Percentiles rank a stretch among this genome's conserved stretches.
Conservation (phyloP, 2,329 filamentous ascomycete species). For the Monosporascus sp. region DNA sequence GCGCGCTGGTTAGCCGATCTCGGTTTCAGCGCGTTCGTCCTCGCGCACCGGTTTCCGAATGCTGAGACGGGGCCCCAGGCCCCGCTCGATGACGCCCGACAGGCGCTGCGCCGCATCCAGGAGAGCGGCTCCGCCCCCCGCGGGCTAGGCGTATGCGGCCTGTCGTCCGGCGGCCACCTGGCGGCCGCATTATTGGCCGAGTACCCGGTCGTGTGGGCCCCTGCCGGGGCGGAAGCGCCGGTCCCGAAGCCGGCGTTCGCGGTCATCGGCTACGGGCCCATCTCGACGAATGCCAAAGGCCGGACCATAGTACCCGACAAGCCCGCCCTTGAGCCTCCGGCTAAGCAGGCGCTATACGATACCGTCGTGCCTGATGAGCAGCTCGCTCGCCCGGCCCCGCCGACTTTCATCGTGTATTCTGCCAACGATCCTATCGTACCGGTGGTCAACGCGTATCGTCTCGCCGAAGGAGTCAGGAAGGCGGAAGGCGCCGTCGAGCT, state of each 20-base stretch:
- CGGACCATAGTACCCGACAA: slow-evolving; percentile 14
- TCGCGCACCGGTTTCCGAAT: slow-evolving; percentile 17
- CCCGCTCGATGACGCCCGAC: slow-evolving; percentile 15
- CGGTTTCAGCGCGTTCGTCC: slow-evolving; percentile 16
- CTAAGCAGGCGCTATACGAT: slow-evolving; percentile 17
- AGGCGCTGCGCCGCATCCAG: slow-evolving; percentile 12
- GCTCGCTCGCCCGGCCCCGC: slow-evolving; percentile 9
- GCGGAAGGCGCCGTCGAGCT: slow-evolving; percentile 12
- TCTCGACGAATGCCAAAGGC: slow-evolving; percentile 16
- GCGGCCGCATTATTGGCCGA: slow-evolving; percentile 14
- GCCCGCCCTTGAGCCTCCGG: slow-evolving; percentile 15
- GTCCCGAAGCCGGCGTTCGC: slow-evolving; percentile 11
- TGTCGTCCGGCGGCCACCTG: slow-evolving; percentile 18
- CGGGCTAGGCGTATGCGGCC: slow-evolving; percentile 11
- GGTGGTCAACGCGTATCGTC: slow-evolving; percentile 15
- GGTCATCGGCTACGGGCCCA: slow-evolving; percentile 19
- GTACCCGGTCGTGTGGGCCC: slow-evolving; percentile 12
- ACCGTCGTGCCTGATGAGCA: slow-evolving; percentile 15
- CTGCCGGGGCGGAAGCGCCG: background rate
- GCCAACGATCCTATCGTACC: slow-evolving; percentile 14
- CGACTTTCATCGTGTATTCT: slow-evolving; percentile 16
- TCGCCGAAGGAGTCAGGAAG: slow-evolving; percentile 10
- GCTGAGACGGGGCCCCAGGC: slow-evolving; percentile 11
- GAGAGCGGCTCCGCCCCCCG: background rate
- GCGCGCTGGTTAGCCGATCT: slow-evolving; percentile 15